Conservation (phyloP, 1,284 basidiomycete species). For the Irpex sp. region DNA sequence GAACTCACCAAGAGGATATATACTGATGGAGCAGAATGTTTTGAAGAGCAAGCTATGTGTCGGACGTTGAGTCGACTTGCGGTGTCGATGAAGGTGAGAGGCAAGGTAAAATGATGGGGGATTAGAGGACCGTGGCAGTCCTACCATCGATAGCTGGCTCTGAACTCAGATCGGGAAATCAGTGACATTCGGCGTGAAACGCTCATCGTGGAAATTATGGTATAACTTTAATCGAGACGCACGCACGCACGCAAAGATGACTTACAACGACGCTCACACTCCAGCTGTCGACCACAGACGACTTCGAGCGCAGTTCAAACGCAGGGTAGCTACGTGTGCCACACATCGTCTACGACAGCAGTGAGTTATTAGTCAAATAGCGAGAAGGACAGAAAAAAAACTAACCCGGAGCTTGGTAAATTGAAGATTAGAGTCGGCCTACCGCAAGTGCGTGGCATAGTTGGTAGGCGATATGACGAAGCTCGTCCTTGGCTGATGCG, state of each 20-base stretch:
- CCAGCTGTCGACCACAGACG: conserved; percentile 33
- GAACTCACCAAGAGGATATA: background rate
- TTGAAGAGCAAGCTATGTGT: conserved; percentile 46
- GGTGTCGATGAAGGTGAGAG: no score
- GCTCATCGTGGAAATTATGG: no score
- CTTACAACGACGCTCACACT: no score
- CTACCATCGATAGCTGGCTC: no score
- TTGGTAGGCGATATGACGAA: conserved; percentile 48
- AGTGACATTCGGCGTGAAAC: no score
- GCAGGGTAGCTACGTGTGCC: conserved; percentile 83
- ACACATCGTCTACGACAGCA: conserved; percentile 68
- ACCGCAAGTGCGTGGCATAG: no score
- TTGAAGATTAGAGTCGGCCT: conserved; percentile 21
- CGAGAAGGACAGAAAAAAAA: conserved; percentile 17
- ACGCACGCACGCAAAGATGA: no score
- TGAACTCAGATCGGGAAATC: no score
- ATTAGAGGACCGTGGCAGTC: no score
- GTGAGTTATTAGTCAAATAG: background rate
- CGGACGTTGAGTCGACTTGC: conserved; percentile 12
- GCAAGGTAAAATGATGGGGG: no score
- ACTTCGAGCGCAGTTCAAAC: no score
- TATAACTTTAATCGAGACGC: no score
- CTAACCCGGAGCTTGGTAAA: conserved; percentile 63
- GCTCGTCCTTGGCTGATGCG: conserved; percentile 48
- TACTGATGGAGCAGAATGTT: conserved; percentile 66